These are phyloP conservation scores for Xylariaceae sp. DNA, from an alignment of 2,329 filamentous ascomycete genomes.

Conservation along the genomic window DNA sequence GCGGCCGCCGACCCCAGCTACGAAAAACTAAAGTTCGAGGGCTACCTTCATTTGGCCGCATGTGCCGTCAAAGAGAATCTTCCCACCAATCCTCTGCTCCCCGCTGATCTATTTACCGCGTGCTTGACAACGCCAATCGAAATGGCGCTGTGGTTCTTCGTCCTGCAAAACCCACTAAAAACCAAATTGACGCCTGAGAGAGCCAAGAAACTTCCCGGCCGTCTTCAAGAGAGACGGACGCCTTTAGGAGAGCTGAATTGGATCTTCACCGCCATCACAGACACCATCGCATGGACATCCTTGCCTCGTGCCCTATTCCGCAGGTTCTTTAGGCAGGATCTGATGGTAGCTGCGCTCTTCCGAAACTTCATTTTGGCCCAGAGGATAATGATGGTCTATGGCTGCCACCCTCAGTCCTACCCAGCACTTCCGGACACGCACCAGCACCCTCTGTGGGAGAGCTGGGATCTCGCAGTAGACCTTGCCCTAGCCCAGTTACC, in stretches of 20 bases:
- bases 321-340: conserved; percentile 93
- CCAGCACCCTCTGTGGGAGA: conserved; percentile 92
- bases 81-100: conserved; percentile 88
- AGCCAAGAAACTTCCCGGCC: conserved; percentile 84
- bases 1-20: conserved; percentile 77
- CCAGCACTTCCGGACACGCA: conserved; percentile 92
- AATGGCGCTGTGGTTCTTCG: conserved; percentile 95
- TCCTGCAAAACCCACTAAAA: conserved; percentile 80
- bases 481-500: conserved; percentile 90
- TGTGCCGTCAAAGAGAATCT: conserved; percentile 89
- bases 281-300: conserved; percentile 98
- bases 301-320: conserved; percentile 87
- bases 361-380: conserved; percentile 94
- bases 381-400: conserved; percentile 92
- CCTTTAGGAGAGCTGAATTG: conserved; percentile 96
- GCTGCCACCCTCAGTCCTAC: conserved; percentile 90
- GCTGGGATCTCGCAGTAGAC: conserved; percentile 96
- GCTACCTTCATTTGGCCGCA: conserved; percentile 85
- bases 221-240: conserved; percentile 87
- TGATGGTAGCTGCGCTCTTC: conserved; percentile 98
- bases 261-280: conserved; percentile 99
- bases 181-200: conserved; percentile 72
- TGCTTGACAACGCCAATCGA: conserved; percentile 97
- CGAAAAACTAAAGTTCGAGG: conserved; percentile 67
- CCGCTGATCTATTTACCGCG: conserved; percentile 92